Percentiles rank a stretch among this genome's conserved stretches.
These are phyloP conservation scores for Populus tremula DNA, from an alignment of 345 rosid genomes.

Conservation along the genomic window DNA sequence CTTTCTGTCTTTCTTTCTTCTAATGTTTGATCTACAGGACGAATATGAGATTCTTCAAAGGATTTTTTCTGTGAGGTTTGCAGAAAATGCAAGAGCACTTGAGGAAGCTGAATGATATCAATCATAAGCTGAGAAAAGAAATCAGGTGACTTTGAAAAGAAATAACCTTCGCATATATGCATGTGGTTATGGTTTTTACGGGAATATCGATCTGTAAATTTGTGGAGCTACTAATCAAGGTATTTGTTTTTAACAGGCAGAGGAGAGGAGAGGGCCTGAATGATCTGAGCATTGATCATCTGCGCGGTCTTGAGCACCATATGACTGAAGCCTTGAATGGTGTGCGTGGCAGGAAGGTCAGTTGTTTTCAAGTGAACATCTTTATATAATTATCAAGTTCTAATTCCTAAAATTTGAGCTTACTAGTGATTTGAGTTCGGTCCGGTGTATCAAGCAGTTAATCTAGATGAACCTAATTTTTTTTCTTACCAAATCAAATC, in stretches of 20 bases:
- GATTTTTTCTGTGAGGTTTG: neutral
- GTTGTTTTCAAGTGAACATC: neutral
- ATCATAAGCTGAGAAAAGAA: constrained; percentile 44
- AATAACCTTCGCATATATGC: neutral
- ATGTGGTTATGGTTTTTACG: neutral
- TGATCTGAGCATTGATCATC: constrained; percentile 35
- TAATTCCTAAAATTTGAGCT: neutral
- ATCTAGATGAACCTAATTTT: too few species aligned
- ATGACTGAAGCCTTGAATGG: constrained; percentile 31
- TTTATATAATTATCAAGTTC: neutral
- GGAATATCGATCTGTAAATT: neutral
- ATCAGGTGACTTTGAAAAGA: constrained; percentile 33
- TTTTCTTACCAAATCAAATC: too few species aligned
- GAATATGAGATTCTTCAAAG: neutral
- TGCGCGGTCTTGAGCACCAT: constrained; percentile 41
- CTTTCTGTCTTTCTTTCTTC: neutral
- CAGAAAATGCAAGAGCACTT: constrained; percentile 59
- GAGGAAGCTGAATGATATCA: constrained; percentile 47
- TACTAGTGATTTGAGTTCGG: neutral
- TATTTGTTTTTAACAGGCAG: constrained; percentile 29
- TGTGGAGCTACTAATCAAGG: neutral
- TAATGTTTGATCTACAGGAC: neutral
- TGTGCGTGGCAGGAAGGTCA: constrained; percentile 51
- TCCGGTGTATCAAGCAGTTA: too few species aligned
- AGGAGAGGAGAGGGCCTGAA: constrained; percentile 52